Conservation (phyloP, 225 moss, liverwort and hornwort species). For the Pleurozium schreberi region DNA sequence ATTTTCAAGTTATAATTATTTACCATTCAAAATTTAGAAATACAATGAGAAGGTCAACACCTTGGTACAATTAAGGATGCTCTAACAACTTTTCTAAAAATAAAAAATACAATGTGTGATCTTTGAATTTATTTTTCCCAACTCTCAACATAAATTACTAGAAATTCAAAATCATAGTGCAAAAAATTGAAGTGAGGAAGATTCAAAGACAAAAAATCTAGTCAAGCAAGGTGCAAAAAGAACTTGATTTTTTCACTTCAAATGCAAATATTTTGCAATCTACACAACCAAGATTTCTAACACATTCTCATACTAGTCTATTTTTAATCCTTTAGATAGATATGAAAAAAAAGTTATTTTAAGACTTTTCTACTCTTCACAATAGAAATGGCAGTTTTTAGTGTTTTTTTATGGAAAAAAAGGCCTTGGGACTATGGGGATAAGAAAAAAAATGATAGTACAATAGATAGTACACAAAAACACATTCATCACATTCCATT, state of each 20-base stretch:
- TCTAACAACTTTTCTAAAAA: no score
- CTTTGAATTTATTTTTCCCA: rapidly evolving
- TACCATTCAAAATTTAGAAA: no score
- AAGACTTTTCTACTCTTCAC: background rate
- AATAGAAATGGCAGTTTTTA: background rate
- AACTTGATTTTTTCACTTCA: background rate
- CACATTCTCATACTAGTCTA: background rate
- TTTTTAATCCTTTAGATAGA: background rate
- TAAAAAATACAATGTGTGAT: no score
- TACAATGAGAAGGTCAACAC: no score
- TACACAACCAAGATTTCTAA: rapidly evolving
- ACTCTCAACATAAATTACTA: background rate
- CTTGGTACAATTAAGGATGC: no score
- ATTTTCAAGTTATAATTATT: no score
- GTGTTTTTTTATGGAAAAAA: no score
- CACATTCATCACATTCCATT: background rate
- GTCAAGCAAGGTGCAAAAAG: background rate
- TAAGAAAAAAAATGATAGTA: background rate
- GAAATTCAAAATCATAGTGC: background rate
- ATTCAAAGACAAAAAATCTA: background rate
- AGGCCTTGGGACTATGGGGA: rapidly evolving
- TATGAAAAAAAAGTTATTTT: background rate
- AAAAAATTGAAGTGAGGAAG: background rate
- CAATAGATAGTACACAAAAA: background rate
- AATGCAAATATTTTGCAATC: background rate